phyloP scores from a whole-genome alignment of 139 green algal genomes.

The Microglena sp. region DNA sequence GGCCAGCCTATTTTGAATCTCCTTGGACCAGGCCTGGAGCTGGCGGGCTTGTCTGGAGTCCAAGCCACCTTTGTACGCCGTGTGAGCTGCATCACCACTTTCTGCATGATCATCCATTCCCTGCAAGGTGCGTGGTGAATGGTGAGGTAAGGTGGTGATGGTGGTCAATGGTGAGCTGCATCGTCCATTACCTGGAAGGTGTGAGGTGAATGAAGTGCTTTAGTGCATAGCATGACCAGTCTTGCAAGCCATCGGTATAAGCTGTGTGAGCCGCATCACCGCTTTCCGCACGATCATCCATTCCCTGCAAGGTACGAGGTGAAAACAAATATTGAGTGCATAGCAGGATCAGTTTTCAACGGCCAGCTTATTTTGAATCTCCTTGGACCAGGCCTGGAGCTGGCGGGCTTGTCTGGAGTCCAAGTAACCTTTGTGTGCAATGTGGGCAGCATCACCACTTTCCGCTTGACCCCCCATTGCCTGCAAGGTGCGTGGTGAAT shows the following conservation, averaged over 20 bases:
- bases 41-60: slow-evolving; percentile 38
- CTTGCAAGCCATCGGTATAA: slow-evolving; percentile 87
- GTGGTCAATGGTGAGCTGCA: too few relatives aligned
- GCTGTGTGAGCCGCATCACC: slow-evolving; percentile 70
- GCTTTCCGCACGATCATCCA: slow-evolving; percentile 70
- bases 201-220: too few relatives aligned
- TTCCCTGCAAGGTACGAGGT: too few relatives aligned
- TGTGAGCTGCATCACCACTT: slow-evolving; percentile 66
- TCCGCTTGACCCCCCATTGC: slow-evolving; percentile 83
- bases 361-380: slow-evolving; percentile 28
- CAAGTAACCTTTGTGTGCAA: slow-evolving; percentile 82
- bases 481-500: too few relatives aligned
- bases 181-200: too few relatives aligned
- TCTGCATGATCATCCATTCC: slow-evolving; percentile 83
- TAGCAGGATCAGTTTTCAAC: too few relatives aligned
- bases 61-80: slow-evolving; percentile 82
- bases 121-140: too few relatives aligned
- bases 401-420: slow-evolving; percentile 38
- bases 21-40: slow-evolving; percentile 38
- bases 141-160: too few relatives aligned
- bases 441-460: slow-evolving; percentile 66
- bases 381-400: slow-evolving; percentile 38
- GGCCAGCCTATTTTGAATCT: slow-evolving; percentile 28
- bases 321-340: too few relatives aligned
- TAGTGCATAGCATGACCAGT: too few relatives aligned